phyloP scores from a whole-genome alignment of 2,329 filamentous ascomycete genomes.

The Verruconis gallopava region DNA sequence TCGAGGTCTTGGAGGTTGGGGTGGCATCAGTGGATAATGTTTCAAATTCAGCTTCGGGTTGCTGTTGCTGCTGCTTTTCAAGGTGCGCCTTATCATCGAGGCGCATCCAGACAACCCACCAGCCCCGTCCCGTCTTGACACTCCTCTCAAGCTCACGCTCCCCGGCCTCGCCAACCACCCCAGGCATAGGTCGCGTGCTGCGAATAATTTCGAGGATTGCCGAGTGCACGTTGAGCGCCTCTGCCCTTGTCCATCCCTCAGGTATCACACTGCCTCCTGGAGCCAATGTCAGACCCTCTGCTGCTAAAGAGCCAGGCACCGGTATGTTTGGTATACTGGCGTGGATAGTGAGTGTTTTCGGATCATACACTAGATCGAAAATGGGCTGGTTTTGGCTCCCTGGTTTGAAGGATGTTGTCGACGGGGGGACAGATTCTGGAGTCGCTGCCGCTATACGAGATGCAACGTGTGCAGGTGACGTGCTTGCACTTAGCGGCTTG shows the following conservation, averaged over 20 bases:
- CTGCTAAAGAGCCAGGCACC: slow-evolving; percentile 32
- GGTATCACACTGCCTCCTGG: slow-evolving; percentile 10
- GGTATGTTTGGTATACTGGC: slow-evolving; percentile 53
- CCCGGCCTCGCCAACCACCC: slow-evolving; percentile 12
- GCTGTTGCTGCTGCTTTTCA: neutral
- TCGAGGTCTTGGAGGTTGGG: neutral
- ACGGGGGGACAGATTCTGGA: slow-evolving; percentile 22
- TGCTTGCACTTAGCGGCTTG: slow-evolving; percentile 30
- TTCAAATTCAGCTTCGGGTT: neutral
- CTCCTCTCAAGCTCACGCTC: slow-evolving; percentile 43
- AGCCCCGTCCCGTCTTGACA: slow-evolving; percentile 49
- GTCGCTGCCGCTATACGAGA: slow-evolving; percentile 27
- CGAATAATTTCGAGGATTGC: slow-evolving; percentile 44
- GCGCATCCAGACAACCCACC: slow-evolving; percentile 56
- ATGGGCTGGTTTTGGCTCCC: slow-evolving; percentile 29
- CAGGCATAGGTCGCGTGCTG: slow-evolving; percentile 33
- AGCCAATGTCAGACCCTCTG: slow-evolving; percentile 21
- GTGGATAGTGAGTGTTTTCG: slow-evolving; percentile 42
- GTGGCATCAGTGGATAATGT: neutral
- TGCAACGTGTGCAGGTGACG: slow-evolving; percentile 28
- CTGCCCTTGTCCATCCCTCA: slow-evolving; percentile 28
- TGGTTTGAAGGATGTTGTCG: slow-evolving; percentile 9
- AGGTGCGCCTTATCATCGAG: slow-evolving; percentile 17
- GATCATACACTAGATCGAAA: slow-evolving; percentile 49
- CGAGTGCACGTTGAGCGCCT: slow-evolving; percentile 48